Base-by-base conservation (phyloP, 2,329 filamentous ascomycete genomes). In the Ophiostoma quercus region DNA sequence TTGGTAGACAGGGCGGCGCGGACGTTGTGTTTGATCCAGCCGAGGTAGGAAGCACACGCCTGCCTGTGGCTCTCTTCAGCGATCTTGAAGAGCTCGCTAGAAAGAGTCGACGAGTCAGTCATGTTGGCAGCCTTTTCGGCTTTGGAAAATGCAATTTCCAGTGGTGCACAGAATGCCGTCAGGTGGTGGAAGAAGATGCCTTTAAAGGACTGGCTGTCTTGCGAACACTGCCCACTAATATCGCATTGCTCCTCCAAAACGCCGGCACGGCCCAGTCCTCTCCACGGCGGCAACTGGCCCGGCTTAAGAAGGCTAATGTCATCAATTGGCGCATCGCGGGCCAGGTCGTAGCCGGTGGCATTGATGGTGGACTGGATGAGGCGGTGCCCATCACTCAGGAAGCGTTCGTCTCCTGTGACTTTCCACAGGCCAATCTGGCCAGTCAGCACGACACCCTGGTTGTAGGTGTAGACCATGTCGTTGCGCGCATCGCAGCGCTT, bases 151-250 rank as follows among this genome's bases (percentile, higher is more conserved):
- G 62, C 32, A 19, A 37, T 65, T 16, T 81, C 76, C 0, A 96
- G 79, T 0, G 87, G 84, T 4, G 84, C 83, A 78, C 94, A 97
- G 77, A 97, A 97, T 0, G 87, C 80, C 0, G 88, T 85, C 2
- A 97, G 82, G 76, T 97, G 94, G 76, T 96, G 92, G 80, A 97
- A 96, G 82, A 94, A 97, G 70, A 97, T 94, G 37, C 92, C 91
- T 78, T 97, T 98, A 85, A 97, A 97, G 0, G 92, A 93, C 75
- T 97, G 94, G 0, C 85, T 85, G 74, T 98, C 86, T 77, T 97
- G 93, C 22, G 87, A 92, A 78, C 94, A 97, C 60, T 81, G 84
- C 2, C 87, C 92, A 22, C 80, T 81, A 2, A 88, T 86, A 77
- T 98, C 94, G 77, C 94, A 97, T 47, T 84, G 80, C 66, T 98